A percentile compares a stretch with the other conserved stretches of the same genome.
Evolutionary conservation across 2,329 filamentous ascomycete genomes (phyloP).

Genomic region (Aspergillus neoniger): DNA sequence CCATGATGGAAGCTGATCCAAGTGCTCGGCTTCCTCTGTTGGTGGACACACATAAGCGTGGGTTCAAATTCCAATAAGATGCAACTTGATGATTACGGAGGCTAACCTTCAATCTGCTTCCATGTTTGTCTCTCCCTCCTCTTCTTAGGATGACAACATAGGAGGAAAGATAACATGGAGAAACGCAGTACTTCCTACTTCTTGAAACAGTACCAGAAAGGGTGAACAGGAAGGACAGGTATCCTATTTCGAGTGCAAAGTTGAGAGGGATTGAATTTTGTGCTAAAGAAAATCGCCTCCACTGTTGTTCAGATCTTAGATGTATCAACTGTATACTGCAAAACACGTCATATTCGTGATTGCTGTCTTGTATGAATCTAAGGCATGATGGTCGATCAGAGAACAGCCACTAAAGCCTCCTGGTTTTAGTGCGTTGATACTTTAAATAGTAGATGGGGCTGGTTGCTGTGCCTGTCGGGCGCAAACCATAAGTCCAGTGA

Average conservation of each 20-base stretch:
- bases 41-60: neutral
- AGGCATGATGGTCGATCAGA: neutral
- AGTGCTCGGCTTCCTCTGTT: slow-evolving; percentile 26
- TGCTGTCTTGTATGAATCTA: neutral
- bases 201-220: neutral
- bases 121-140: slow-evolving; percentile 20
- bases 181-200: neutral
- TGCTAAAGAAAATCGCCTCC: neutral
- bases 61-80: neutral
- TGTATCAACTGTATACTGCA: slow-evolving; percentile 6
- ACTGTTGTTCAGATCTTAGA: slow-evolving; percentile 1
- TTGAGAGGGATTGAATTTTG: neutral
- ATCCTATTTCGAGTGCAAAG: neutral
- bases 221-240: neutral
- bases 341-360: slow-evolving; percentile 6
- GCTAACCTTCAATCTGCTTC: slow-evolving; percentile 29
- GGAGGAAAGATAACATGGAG: slow-evolving; percentile 15
- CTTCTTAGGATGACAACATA: slow-evolving; percentile 13
- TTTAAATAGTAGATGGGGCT: neutral
- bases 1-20: slow-evolving; percentile 35
- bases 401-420: neutral
- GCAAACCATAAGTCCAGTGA: neutral
- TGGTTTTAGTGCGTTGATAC: neutral
- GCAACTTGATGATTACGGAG: neutral
- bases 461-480: neutral